phyloP scores from a whole-genome alignment of 2,329 filamentous ascomycete species.

The Fusarium drepaniforme region DNA sequence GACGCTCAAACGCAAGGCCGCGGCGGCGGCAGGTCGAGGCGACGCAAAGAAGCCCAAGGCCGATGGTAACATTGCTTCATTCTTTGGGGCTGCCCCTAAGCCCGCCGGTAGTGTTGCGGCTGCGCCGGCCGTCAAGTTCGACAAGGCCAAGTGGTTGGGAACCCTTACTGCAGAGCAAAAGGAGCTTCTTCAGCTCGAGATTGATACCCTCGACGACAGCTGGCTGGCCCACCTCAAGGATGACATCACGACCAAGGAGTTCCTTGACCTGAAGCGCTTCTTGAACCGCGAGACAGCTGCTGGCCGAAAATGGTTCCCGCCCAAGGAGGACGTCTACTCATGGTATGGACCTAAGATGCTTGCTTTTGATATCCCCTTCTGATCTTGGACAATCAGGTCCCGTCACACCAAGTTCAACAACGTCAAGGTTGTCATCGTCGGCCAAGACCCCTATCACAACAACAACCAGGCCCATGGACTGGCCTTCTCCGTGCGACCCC shows the following conservation, averaged over 20 bases:
- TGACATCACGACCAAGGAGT: constrained; percentile 82
- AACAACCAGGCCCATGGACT: constrained; percentile 95
- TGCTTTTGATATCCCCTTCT: constrained; percentile 13
- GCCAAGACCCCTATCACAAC: constrained; percentile 98
- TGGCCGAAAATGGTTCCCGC: constrained; percentile 87
- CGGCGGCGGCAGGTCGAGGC: constrained; percentile 54
- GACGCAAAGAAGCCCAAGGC: constrained; percentile 79
- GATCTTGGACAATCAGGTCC: constrained; percentile 72
- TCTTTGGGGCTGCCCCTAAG: constrained; percentile 81
- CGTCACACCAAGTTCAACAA: constrained; percentile 89
- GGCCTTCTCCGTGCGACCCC: constrained; percentile 93
- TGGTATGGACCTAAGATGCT: constrained; percentile 70
- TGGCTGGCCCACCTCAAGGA: constrained; percentile 93
- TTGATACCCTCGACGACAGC: constrained; percentile 90
- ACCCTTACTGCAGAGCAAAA: constrained; percentile 85
- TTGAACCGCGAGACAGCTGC: constrained; percentile 80
- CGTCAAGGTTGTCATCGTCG: constrained; percentile 93
- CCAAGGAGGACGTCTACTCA: constrained; percentile 89
- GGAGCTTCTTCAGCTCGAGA: constrained; percentile 86
- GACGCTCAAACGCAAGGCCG: constrained; percentile 76
- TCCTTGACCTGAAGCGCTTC: constrained; percentile 90
- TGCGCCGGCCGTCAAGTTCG: constrained; percentile 69
- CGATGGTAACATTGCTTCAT: constrained; percentile 86
- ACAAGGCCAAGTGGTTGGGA: constrained; percentile 92
- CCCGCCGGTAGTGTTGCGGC: constrained; percentile 49